phyloP scores from a whole-genome alignment of 352 stramenopile genomes.

The Phytophthora cactorum region DNA sequence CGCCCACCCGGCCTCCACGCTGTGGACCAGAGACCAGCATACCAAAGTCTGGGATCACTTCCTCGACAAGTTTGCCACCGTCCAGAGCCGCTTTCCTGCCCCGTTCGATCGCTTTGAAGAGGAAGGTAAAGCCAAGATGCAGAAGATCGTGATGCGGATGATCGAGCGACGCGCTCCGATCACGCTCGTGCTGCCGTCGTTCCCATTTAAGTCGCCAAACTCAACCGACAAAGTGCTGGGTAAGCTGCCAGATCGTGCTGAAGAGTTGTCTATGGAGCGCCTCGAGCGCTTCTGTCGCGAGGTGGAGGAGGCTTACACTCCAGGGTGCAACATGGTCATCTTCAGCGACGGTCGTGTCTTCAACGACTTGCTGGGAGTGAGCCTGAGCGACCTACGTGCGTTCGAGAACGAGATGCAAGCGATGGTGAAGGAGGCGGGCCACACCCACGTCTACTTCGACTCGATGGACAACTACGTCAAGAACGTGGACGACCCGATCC shows the following conservation, averaged over 20 bases:
- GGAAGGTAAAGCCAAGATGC: constrained; percentile 21
- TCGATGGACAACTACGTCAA: constrained; percentile 29
- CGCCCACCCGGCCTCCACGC: neutral
- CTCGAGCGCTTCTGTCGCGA: constrained; percentile 28
- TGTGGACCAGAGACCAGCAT: constrained; percentile 16
- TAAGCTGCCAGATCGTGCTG: constrained; percentile 19
- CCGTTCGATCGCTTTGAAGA: constrained; percentile 23
- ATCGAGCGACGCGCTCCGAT: constrained; percentile 23
- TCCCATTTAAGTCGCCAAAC: constrained; percentile 30
- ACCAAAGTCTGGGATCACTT: constrained; percentile 24
- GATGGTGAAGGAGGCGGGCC: constrained; percentile 23
- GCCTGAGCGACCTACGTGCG: constrained; percentile 11
- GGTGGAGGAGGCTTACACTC: constrained; percentile 20
- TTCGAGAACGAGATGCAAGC: constrained; percentile 18
- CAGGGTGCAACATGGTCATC: constrained; percentile 26
- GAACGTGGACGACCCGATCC: constrained; percentile 23
- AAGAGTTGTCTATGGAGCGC: constrained; percentile 18
- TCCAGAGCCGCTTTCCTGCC: constrained; percentile 19
- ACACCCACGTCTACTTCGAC: constrained; percentile 29
- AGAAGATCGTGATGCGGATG: constrained; percentile 22
- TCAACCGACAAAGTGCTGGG: constrained; percentile 24
- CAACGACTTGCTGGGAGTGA: constrained; percentile 23
- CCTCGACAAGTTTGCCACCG: constrained; percentile 20
- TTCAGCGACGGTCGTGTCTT: no score
- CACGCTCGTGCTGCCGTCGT: constrained; percentile 22